phyloP scores from a whole-genome alignment of 2,329 filamentous ascomycete genomes.

The Trichoderma atrobrunneum region DNA sequence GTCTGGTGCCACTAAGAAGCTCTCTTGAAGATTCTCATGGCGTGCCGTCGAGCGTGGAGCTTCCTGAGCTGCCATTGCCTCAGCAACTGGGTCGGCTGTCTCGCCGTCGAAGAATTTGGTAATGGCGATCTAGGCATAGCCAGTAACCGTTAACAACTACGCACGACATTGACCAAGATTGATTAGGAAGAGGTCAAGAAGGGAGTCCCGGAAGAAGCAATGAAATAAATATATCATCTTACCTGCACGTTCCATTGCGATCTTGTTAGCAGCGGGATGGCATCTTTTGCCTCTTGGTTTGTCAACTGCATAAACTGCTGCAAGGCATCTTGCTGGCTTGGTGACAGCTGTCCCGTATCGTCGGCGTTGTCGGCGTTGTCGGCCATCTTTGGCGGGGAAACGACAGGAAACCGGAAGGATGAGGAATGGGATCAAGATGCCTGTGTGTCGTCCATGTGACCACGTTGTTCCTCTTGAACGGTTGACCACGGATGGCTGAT shows the following conservation, averaged over 20 bases:
- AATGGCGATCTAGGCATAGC: slow-evolving; percentile 71
- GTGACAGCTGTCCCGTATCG: slow-evolving; percentile 68
- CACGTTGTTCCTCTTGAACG: background rate
- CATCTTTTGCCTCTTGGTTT: slow-evolving; percentile 72
- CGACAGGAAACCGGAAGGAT: background rate
- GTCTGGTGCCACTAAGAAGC: slow-evolving; percentile 38
- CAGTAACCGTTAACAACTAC: background rate
- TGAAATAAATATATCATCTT: slow-evolving; percentile 18
- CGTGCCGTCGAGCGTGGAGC: slow-evolving; percentile 61
- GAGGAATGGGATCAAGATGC: background rate
- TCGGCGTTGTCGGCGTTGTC: slow-evolving; percentile 30
- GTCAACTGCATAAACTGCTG: slow-evolving; percentile 89
- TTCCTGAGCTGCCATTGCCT: slow-evolving; percentile 65
- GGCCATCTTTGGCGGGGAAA: slow-evolving; percentile 30
- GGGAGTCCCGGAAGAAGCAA: background rate
- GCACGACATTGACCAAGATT: background rate
- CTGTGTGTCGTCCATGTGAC: background rate
- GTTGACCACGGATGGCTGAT: background rate
- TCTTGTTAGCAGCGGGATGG: slow-evolving; percentile 73
- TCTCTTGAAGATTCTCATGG: slow-evolving; percentile 71
- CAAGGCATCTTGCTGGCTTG: slow-evolving; percentile 76
- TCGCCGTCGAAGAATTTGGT: slow-evolving; percentile 98
- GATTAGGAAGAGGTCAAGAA: background rate
- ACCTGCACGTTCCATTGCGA: slow-evolving; percentile 97
- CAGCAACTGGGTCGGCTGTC: slow-evolving; percentile 74